A percentile compares a stretch with the other conserved stretches of the same genome.
phyloP scores from a whole-genome alignment of 2,329 filamentous ascomycete genomes.

The Cladophialophora psammophila region DNA sequence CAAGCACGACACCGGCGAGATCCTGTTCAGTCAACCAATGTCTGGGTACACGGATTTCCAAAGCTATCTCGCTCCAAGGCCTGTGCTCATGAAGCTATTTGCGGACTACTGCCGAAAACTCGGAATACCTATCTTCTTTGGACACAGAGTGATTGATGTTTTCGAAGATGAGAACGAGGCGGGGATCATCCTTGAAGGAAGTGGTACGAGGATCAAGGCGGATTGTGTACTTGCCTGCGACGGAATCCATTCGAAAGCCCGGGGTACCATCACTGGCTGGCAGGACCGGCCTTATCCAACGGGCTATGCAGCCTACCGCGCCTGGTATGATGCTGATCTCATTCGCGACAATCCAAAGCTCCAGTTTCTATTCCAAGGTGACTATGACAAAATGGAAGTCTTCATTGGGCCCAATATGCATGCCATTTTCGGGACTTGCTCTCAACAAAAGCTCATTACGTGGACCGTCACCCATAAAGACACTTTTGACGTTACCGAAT shows the following conservation, averaged over 20 bases:
- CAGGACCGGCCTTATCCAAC: conserved; percentile 45
- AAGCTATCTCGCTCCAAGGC: not conserved
- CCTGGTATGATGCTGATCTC: conserved; percentile 47
- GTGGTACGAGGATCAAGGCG: conserved; percentile 49
- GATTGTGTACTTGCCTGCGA: conserved; percentile 59
- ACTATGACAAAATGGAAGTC: conserved; percentile 15
- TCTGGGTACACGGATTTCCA: conserved; percentile 8
- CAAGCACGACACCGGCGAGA: conserved; percentile 44
- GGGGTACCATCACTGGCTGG: conserved; percentile 53
- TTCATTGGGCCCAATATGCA: conserved; percentile 55
- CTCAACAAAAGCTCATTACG: conserved; percentile 48
- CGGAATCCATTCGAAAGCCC: conserved; percentile 61
- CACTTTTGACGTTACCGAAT: conserved; percentile 55
- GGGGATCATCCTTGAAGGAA: conserved; percentile 43
- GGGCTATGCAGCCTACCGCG: conserved; percentile 41
- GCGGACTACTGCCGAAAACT: conserved; percentile 61
- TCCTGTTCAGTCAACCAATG: conserved; percentile 43
- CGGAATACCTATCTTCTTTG: conserved; percentile 43
- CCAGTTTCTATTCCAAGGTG: conserved; percentile 6
- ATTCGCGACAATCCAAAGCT: conserved; percentile 14
- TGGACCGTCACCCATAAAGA: conserved; percentile 64
- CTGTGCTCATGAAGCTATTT: conserved; percentile 64
- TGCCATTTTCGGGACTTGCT: conserved; percentile 59
- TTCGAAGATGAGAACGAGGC: conserved; percentile 42
- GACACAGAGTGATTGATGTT: conserved; percentile 43